Evolutionary conservation across 2,329 filamentous ascomycete species (phyloP).

Genomic region (Basipetospora chlamydospora): DNA sequence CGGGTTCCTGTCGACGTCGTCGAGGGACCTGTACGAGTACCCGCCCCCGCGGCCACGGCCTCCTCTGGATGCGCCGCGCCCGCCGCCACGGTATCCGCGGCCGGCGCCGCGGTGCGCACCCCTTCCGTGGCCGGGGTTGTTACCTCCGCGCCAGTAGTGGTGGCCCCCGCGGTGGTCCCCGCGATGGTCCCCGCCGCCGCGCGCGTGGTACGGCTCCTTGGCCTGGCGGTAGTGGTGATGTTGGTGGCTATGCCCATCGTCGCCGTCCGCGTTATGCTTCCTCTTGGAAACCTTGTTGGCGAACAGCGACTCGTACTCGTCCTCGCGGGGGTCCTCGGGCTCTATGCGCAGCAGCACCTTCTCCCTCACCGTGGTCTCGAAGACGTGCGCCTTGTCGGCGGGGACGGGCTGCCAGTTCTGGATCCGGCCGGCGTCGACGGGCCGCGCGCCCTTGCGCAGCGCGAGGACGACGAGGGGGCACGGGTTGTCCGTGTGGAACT

Average conservation of each 20-base stretch:
- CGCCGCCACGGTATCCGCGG: conserved; percentile 22
- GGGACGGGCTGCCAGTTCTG: conserved; percentile 69
- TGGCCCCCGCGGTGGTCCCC: conserved; percentile 22
- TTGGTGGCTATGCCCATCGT: no score
- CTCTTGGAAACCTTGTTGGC: conserved; percentile 46
- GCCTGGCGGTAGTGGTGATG: neutral
- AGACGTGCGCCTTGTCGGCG: conserved; percentile 54
- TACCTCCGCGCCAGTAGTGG: conserved; percentile 25
- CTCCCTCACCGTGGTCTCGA: conserved; percentile 76
- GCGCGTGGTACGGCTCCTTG: conserved; percentile 8
- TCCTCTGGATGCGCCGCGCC: conserved; percentile 26
- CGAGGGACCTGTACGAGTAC: conserved; percentile 49
- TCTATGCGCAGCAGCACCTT: conserved; percentile 75
- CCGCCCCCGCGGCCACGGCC: conserved; percentile 33
- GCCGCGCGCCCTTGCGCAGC: conserved; percentile 57
- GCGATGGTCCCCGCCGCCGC: conserved; percentile 15
- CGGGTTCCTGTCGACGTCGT: conserved; percentile 43
- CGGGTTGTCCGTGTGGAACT: conserved; percentile 65
- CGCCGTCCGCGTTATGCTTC: conserved; percentile 42
- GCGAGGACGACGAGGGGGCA: conserved; percentile 73
- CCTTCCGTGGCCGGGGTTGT: conserved; percentile 23
- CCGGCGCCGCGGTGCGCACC: conserved; percentile 22
- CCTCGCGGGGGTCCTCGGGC: conserved; percentile 47
- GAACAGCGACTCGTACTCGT: conserved; percentile 48
- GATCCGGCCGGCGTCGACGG: conserved; percentile 69